Evolutionary conservation across 495 filamentous ascomycete species (phyloP).

Genomic region (Podospora comata): DNA sequence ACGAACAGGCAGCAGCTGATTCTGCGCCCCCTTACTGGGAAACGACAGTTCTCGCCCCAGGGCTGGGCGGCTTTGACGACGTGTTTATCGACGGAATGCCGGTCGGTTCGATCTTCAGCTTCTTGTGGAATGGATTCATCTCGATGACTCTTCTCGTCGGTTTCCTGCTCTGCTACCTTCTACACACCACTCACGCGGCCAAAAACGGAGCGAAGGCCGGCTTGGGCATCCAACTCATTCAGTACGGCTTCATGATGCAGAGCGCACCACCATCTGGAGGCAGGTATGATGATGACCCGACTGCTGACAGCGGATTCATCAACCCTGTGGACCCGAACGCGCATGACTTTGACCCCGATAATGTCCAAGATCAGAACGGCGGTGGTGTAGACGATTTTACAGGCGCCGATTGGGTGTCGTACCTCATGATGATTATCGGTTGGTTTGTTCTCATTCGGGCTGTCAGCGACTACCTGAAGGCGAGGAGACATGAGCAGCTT

Average conservation of each 20-base stretch:
- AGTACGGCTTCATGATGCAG: constrained; percentile 89
- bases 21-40: constrained; percentile 98
- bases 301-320: constrained; percentile 50
- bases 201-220: constrained; percentile 95
- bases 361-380: constrained; percentile 41
- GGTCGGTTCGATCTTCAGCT: constrained; percentile 91
- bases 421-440: constrained; percentile 91
- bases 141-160: constrained; percentile 97
- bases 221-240: constrained; percentile 91
- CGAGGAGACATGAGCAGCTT: constrained; percentile 84
- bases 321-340: constrained; percentile 81
- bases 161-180: constrained; percentile 94
- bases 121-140: constrained; percentile 98
- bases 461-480: constrained; percentile 82
- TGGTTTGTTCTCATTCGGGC: constrained; percentile 96
- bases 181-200: constrained; percentile 95
- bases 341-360: constrained; percentile 79
- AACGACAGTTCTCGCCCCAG: constrained; percentile 92
- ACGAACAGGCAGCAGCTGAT: constrained; percentile 97
- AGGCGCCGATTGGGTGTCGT: constrained; percentile 85
- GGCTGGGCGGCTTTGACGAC: constrained; percentile 75
- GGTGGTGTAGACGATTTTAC: constrained; percentile 37
- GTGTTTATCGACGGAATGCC: constrained; percentile 96
- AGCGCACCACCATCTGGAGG: constrained; percentile 46
- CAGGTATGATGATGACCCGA: constrained; percentile 40